Percentiles rank a stretch among this genome's conserved stretches.
Conservation (phyloP, 306 rosid genomes). For the Prunus mume region DNA sequence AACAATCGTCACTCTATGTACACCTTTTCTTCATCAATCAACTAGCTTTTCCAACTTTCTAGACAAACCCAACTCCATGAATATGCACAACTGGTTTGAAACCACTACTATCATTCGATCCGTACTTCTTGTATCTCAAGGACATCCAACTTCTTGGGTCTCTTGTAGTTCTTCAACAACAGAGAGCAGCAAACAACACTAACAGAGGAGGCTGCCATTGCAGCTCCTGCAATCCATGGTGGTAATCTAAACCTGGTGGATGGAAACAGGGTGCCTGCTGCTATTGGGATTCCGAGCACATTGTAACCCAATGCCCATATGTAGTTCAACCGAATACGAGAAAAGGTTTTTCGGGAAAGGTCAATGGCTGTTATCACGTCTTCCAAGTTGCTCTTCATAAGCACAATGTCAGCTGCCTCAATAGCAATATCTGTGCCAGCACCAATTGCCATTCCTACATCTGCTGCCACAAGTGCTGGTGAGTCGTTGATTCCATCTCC, state of each 20-base stretch:
- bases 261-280: slow-evolving; percentile 67
- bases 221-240: slow-evolving; percentile 96
- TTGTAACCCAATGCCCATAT: slow-evolving; percentile 82
- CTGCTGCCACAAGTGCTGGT: slow-evolving; percentile 77
- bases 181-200: slow-evolving; percentile 82
- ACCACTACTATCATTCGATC: slow-evolving; percentile 33
- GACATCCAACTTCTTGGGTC: slow-evolving; percentile 55
- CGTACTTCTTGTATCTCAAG: slow-evolving; percentile 43
- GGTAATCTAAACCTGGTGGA: slow-evolving; percentile 61
- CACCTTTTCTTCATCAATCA: neutral
- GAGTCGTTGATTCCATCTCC: slow-evolving; percentile 92
- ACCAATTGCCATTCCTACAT: slow-evolving; percentile 88
- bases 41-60: neutral
- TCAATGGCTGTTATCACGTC: slow-evolving; percentile 77
- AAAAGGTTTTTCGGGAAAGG: slow-evolving; percentile 64
- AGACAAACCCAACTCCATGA: neutral
- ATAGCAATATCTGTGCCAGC: slow-evolving; percentile 91
- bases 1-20: neutral
- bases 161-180: slow-evolving; percentile 61
- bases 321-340: slow-evolving; percentile 66
- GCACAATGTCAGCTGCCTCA: slow-evolving; percentile 90
- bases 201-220: slow-evolving; percentile 95
- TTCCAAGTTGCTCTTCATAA: slow-evolving; percentile 77
- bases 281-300: slow-evolving; percentile 71
- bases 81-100: neutral